These are phyloP conservation scores for Xylaria flabelliformis DNA, from an alignment of 495 filamentous ascomycete species.

Conservation along the genomic window DNA sequence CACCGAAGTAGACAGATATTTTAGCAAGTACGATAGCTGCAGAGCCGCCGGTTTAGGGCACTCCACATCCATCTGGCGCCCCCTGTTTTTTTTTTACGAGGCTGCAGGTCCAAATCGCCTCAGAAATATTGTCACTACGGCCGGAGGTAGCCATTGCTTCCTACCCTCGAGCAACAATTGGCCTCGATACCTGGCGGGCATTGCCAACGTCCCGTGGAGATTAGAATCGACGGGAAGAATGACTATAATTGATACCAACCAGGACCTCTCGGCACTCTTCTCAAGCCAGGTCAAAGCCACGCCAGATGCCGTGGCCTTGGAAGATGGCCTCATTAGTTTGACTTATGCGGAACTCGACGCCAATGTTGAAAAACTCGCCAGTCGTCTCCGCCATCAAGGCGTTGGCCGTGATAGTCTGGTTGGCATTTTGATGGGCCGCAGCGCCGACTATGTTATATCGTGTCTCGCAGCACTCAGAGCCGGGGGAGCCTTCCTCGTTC, in stretches of 20 bases:
- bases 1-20: neutral
- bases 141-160: neutral
- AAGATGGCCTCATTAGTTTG: slow-evolving; percentile 61
- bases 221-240: slow-evolving; percentile 40
- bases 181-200: neutral
- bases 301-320: slow-evolving; percentile 65
- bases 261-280: slow-evolving; percentile 69
- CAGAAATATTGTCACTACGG: neutral
- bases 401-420: slow-evolving; percentile 68
- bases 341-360: slow-evolving; percentile 67
- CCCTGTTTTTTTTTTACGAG: slow-evolving; percentile 4
- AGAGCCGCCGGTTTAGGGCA: slow-evolving; percentile 4
- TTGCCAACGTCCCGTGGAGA: neutral
- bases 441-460: slow-evolving; percentile 72
- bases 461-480: slow-evolving; percentile 71
- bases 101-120: neutral
- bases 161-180: neutral
- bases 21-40: slow-evolving; percentile 7
- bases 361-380: slow-evolving; percentile 61
- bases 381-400: slow-evolving; percentile 58
- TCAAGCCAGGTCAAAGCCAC: slow-evolving; percentile 61
- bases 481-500: slow-evolving; percentile 72
- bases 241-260: slow-evolving; percentile 64
- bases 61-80: slow-evolving; percentile 14
- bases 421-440: slow-evolving; percentile 69